Conservation (phyloP, 2,329 filamentous ascomycete genomes). For the Fusarium napiforme region DNA sequence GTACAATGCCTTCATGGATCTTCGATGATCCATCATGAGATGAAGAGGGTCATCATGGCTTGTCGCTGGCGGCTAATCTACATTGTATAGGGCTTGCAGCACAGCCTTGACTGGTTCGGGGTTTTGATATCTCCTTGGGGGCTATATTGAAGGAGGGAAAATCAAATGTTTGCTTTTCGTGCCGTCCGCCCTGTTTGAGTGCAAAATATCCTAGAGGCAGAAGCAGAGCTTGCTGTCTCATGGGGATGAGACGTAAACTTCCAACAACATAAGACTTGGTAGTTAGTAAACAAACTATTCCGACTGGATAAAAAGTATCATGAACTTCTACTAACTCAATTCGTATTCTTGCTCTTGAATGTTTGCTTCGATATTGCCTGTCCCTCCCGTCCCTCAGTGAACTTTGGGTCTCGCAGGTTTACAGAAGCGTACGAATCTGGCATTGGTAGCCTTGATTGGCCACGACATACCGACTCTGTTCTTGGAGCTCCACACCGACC, state of each 20-base stretch:
- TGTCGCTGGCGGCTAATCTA: background rate
- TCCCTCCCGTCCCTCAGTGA: background rate
- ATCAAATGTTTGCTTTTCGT: constrained; percentile 27
- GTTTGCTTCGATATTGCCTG: background rate
- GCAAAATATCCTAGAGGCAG: background rate
- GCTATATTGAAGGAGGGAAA: constrained; percentile 11
- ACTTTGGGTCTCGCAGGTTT: background rate
- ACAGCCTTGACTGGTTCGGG: background rate
- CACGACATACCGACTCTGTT: background rate
- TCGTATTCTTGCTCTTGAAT: background rate
- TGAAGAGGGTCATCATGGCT: constrained; percentile 29
- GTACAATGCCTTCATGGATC: constrained; percentile 18
- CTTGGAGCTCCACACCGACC: background rate
- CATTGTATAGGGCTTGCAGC: background rate
- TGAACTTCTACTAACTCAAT: no score
- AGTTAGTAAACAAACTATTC: background rate
- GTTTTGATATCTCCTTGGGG: background rate
- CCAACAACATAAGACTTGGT: background rate
- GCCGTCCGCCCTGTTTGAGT: background rate
- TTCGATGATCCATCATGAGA: constrained; percentile 33
- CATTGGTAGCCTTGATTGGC: constrained; percentile 31
- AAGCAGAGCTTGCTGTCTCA: background rate
- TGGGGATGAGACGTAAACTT: background rate
- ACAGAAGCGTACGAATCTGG: background rate
- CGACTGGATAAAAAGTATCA: background rate